Conservation (phyloP, 441 rosid species). For the Biscutella auriculata region DNA sequence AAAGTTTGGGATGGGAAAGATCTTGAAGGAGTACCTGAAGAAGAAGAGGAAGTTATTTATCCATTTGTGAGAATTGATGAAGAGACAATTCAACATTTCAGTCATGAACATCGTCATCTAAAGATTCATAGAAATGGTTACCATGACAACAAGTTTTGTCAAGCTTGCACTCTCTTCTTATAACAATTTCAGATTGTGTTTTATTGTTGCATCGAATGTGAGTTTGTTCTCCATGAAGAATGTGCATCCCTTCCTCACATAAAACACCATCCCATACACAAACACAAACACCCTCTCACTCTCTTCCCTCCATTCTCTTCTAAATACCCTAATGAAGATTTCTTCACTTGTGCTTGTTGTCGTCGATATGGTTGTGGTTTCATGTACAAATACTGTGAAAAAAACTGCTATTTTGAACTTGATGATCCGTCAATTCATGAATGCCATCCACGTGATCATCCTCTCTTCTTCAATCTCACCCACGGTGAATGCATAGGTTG, state of each 20-base stretch:
- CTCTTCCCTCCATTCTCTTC: background rate
- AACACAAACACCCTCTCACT: background rate
- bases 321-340: no score
- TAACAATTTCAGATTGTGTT: background rate
- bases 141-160: background rate
- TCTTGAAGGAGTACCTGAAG: conserved; percentile 8
- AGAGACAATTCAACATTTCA: conserved; percentile 9
- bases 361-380: background rate
- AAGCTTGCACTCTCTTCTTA: background rate
- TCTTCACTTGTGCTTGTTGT: background rate
- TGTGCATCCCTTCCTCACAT: background rate
- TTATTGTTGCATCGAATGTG: background rate
- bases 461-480: background rate
- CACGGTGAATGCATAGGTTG: background rate
- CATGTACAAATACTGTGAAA: background rate
- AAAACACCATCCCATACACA: background rate
- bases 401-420: background rate
- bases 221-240: background rate
- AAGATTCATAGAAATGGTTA: background rate
- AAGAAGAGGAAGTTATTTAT: background rate
- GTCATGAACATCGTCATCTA: background rate
- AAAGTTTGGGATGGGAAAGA: conserved; percentile 13
- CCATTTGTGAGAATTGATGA: conserved; percentile 7
- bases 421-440: background rate
- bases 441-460: background rate